Conservation (phyloP, 148 eudicot genomes). For the Limonium bicolor region DNA sequence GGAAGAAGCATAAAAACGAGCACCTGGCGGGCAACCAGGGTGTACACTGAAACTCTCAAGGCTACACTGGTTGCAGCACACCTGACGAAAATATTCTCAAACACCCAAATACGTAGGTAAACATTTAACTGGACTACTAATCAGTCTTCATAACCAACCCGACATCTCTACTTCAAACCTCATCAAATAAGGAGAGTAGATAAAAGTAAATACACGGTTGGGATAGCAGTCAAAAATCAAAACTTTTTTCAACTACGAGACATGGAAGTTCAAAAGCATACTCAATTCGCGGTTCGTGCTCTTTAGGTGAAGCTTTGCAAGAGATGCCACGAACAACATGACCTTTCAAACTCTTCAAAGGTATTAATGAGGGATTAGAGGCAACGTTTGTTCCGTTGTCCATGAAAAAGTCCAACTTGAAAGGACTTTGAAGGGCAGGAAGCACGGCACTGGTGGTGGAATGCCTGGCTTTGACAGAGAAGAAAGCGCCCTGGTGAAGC, state of each 20-base stretch:
- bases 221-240: not conserved
- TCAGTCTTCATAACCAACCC: too few species aligned
- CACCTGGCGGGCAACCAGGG: not conserved
- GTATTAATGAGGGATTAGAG: not conserved
- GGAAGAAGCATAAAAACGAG: not conserved
- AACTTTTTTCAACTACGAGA: not conserved
- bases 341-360: not conserved
- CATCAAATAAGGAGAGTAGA: not conserved
- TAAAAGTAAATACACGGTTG: not conserved
- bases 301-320: not conserved
- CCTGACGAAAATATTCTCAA: not conserved
- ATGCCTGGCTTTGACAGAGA: conserved; percentile 1
- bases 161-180: not conserved
- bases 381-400: not conserved
- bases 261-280: not conserved
- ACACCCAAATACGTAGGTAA: not conserved
- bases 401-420: not conserved
- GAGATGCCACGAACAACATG: not conserved
- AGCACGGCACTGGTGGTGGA: not conserved
- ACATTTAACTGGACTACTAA: too few species aligned
- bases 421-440: not conserved
- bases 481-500: conserved; percentile 9
- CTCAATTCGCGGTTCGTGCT: not conserved
- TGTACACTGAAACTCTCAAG: not conserved
- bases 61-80: not conserved